phyloP scores from a whole-genome alignment of 2,329 filamentous ascomycete genomes.

The Aspergillus luchuensis region DNA sequence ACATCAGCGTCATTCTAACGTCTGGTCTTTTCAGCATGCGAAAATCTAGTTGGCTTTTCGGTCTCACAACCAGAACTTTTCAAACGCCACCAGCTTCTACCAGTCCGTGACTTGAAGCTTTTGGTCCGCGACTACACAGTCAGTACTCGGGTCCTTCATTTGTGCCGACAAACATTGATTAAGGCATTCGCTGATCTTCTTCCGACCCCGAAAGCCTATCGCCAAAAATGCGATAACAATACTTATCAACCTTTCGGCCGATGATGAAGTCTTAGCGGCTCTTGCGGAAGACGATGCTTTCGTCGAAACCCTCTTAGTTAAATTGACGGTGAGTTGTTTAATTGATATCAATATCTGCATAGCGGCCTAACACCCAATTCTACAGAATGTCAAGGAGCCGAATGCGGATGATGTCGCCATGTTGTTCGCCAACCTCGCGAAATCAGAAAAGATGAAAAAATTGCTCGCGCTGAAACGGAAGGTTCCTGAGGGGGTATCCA shows the following conservation, averaged over 20 bases:
- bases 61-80: slow-evolving; percentile 78
- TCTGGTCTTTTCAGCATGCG: slow-evolving; percentile 61
- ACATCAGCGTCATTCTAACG: background rate
- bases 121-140: slow-evolving; percentile 81
- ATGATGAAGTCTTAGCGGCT: slow-evolving; percentile 71
- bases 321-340: slow-evolving; percentile 71
- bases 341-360: slow-evolving; percentile 4
- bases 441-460: slow-evolving; percentile 71
- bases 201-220: slow-evolving; percentile 63
- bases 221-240: slow-evolving; percentile 85
- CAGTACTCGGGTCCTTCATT: slow-evolving; percentile 35
- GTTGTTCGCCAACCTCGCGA: slow-evolving; percentile 89
- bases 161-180: background rate
- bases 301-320: slow-evolving; percentile 69
- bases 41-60: slow-evolving; percentile 83
- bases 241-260: slow-evolving; percentile 81
- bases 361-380: slow-evolving; percentile 11
- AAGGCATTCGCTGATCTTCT: slow-evolving; percentile 1
- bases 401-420: slow-evolving; percentile 86
- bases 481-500: slow-evolving; percentile 69
- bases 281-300: slow-evolving; percentile 80
- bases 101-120: slow-evolving; percentile 84
- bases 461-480: slow-evolving; percentile 69
- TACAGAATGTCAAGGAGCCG: slow-evolving; percentile 61
- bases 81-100: slow-evolving; percentile 75